Evolutionary conservation across 148 eudicot species (phyloP).

Genomic region (Rhododendron molle): DNA sequence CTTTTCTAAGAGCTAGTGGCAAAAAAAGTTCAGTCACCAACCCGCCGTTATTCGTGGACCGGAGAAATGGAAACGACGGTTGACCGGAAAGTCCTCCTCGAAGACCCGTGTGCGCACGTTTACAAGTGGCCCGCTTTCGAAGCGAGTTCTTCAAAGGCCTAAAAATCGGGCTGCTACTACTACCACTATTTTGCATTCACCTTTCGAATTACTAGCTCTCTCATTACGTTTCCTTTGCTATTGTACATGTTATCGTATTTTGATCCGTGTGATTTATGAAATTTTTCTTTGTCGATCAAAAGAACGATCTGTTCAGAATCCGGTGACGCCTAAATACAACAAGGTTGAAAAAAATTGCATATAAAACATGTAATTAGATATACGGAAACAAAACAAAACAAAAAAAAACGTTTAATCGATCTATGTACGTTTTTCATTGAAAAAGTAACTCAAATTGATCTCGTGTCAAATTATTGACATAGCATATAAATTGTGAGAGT

Average conservation of each 20-base stretch:
- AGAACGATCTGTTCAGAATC: neutral
- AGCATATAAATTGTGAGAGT: neutral
- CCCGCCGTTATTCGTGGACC: neutral
- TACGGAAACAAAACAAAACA: neutral
- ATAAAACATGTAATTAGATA: neutral
- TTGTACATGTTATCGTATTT: too few species aligned
- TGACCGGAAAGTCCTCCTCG: constrained; percentile 4
- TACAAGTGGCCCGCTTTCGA: neutral
- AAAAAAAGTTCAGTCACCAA: neutral
- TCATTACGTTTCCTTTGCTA: too few species aligned
- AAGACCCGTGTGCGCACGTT: neutral
- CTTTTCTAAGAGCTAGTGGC: neutral
- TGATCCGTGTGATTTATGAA: too few species aligned
- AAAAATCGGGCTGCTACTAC: too few species aligned
- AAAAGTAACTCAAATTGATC: neutral
- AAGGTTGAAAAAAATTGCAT: neutral
- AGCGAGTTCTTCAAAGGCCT: too few species aligned
- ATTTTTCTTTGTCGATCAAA: too few species aligned
- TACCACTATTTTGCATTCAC: too few species aligned
- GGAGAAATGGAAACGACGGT: neutral
- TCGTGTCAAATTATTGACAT: neutral
- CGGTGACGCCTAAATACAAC: neutral
- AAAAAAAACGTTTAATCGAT: neutral
- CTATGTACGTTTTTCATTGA: neutral
- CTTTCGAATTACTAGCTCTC: too few species aligned